Evolutionary conservation across 495 filamentous ascomycete species (phyloP).

Genomic region (Lasiosphaeris hirsuta): DNA sequence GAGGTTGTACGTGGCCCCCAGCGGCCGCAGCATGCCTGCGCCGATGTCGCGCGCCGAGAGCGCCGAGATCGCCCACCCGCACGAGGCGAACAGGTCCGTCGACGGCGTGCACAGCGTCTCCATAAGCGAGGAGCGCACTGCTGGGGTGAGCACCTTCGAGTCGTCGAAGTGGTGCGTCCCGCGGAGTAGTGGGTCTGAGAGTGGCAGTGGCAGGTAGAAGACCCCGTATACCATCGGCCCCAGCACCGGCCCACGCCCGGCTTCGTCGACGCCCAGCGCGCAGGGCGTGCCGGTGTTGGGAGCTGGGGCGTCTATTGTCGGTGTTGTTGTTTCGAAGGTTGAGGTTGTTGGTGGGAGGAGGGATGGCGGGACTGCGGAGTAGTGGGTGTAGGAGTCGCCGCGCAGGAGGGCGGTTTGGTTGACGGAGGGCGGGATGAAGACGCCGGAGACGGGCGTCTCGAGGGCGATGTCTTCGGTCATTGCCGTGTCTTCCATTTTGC

Average conservation of each 20-base stretch:
- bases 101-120: slow-evolving; percentile 61
- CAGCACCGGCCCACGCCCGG: slow-evolving; percentile 89
- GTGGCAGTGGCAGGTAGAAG: slow-evolving; percentile 71
- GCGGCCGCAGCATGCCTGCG: slow-evolving; percentile 71
- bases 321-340: slow-evolving; percentile 34
- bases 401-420: slow-evolving; percentile 55
- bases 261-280: slow-evolving; percentile 86
- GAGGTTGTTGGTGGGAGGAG: slow-evolving; percentile 39
- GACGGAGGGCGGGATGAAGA: slow-evolving; percentile 82
- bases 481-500: slow-evolving; percentile 46
- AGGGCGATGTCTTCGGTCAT: slow-evolving; percentile 44
- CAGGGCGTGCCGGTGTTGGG: slow-evolving; percentile 31
- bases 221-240: slow-evolving; percentile 97
- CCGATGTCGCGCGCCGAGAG: slow-evolving; percentile 84
- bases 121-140: slow-evolving; percentile 73
- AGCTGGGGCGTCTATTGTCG: slow-evolving; percentile 25
- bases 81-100: slow-evolving; percentile 61
- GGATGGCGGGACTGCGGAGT: slow-evolving; percentile 63
- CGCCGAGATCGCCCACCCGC: slow-evolving; percentile 77
- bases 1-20: slow-evolving; percentile 69
- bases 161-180: slow-evolving; percentile 82
- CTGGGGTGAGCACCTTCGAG: slow-evolving; percentile 79
- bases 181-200: slow-evolving; percentile 69
- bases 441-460: slow-evolving; percentile 53
- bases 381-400: slow-evolving; percentile 81